Base-by-base conservation (phyloP, 345 rosid genomes). In the Heritiera fomes region DNA sequence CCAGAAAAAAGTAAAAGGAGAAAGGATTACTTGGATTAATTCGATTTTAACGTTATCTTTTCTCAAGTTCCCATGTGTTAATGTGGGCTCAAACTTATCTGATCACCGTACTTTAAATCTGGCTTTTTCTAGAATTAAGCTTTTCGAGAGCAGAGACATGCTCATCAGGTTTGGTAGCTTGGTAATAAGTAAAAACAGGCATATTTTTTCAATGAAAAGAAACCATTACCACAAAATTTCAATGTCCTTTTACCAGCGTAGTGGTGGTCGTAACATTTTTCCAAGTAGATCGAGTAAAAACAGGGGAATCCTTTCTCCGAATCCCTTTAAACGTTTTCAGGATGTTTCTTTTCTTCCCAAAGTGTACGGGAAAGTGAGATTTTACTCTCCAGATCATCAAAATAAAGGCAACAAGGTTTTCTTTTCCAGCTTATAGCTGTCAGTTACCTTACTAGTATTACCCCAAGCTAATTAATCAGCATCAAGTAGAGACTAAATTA, bases 11-110 rank as follows among this genome's bases (percentile, higher is more conserved):
- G 58, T 40, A n/a, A 52, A 70, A 52, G 79, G 4, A 41, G 28
- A 49, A 80, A 69, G 65, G 58, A 68, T 70, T 50, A 43, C 61
- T 75, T 49, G 47, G 43, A 50, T 40, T 47, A 69, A 41, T 77
- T 77, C 53, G 66, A 77, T 71, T 71, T 59, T 62, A 5, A 52
- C 14, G 18, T 11, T 5, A 45, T 6, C 78, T 72, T 72, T 72
- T 65, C 78, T 72, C 80, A 75, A 72, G 20, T 81, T 65, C 78
- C 80, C 56, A 72, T 34, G 6, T 46, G 75, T 30, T 55, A 1
- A n/a, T 20, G 30, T 52, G 43, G 62, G 2, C 41, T 13, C 47
- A 41, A 72, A 63, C 62, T 30, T 68, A 17, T 1, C 46, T 59
- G 1, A 38, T 73, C 63, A 55, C 47, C 1, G 55, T 66, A 80